Evolutionary conservation across 1,284 basidiomycete genomes (phyloP).

Genomic region (Phellopilus nigrolimitatus): DNA sequence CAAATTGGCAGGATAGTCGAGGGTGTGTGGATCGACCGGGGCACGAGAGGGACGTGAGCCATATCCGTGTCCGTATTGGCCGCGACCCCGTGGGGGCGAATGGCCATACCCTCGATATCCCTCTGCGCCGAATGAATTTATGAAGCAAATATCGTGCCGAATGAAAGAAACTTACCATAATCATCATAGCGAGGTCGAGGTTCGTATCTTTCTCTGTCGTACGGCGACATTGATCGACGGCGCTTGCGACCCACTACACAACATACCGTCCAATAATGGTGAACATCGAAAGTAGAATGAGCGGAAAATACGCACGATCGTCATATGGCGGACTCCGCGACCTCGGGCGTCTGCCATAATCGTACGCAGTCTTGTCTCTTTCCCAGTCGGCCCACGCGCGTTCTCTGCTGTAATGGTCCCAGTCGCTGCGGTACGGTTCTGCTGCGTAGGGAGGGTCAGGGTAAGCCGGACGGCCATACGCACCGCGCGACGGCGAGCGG

Average conservation of each 20-base stretch:
- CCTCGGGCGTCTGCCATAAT: conserved; percentile 56
- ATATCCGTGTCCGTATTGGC: conserved; percentile 40
- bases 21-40: conserved; percentile 68
- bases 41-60: conserved; percentile 44
- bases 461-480: conserved; percentile 52
- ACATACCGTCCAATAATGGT: not conserved
- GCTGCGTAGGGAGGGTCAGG: conserved; percentile 50
- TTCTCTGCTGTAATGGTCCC: conserved; percentile 69
- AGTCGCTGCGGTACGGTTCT: conserved; percentile 56
- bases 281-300: conserved; percentile 16
- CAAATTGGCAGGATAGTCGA: conserved; percentile 76
- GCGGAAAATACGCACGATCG: conserved; percentile 47
- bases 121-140: conserved; percentile 37
- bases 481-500: conserved; percentile 60
- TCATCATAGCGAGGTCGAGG: conserved; percentile 76
- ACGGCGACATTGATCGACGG: conserved; percentile 82
- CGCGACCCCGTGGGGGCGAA: conserved; percentile 53
- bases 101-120: conserved; percentile 62
- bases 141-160: conserved; percentile 11
- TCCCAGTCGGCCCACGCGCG: conserved; percentile 60
- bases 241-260: conserved; percentile 64
- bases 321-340: conserved; percentile 69
- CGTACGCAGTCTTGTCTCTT: conserved; percentile 59
- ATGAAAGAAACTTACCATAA: conserved; percentile 51
- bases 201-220: conserved; percentile 73